A percentile compares a stretch with the other conserved stretches of the same genome.
Evolutionary conservation across 2,329 filamentous ascomycete species (phyloP).

Genomic region (Colletotrichum theobromicola): DNA sequence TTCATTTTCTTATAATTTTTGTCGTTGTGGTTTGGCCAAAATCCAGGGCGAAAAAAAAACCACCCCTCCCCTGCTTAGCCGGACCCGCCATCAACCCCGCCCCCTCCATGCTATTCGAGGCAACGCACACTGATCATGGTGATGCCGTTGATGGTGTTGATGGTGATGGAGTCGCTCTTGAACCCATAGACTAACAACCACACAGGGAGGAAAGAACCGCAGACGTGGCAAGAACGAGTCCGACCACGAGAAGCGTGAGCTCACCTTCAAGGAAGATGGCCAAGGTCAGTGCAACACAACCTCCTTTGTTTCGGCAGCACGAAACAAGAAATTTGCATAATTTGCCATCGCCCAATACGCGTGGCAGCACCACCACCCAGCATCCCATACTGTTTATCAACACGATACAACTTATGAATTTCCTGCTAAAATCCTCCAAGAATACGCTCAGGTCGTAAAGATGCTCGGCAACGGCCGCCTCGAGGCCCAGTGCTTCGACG

Average conservation of each 20-base stretch:
- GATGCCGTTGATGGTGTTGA: not conserved
- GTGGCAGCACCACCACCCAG: not conserved
- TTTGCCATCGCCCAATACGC: not conserved
- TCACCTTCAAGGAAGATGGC: slow-evolving; percentile 98
- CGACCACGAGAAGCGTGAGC: slow-evolving; percentile 98
- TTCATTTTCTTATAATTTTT: not conserved
- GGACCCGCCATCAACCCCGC: slow-evolving; percentile 24
- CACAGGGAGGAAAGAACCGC: slow-evolving; percentile 95
- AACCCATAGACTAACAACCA: not conserved
- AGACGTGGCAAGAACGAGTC: slow-evolving; percentile 99
- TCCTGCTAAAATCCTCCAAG: slow-evolving; percentile 35
- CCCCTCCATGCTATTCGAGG: slow-evolving; percentile 14
- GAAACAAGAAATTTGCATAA: not conserved
- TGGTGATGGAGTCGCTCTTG: not conserved
- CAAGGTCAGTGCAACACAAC: slow-evolving; percentile 62
- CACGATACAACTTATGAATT: not conserved
- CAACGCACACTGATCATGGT: slow-evolving; percentile 5
- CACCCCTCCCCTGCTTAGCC: slow-evolving; percentile 10
- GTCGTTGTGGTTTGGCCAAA: not conserved
- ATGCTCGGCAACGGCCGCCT: slow-evolving; percentile 96
- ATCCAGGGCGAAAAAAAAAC: not conserved
- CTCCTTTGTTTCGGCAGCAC: not conserved
- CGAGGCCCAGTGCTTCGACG: slow-evolving; percentile 94
- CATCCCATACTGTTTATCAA: not conserved
- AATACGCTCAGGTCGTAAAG: slow-evolving; percentile 94